Conservation (phyloP, 441 rosid species). For the Lagerstroemia fauriei region DNA sequence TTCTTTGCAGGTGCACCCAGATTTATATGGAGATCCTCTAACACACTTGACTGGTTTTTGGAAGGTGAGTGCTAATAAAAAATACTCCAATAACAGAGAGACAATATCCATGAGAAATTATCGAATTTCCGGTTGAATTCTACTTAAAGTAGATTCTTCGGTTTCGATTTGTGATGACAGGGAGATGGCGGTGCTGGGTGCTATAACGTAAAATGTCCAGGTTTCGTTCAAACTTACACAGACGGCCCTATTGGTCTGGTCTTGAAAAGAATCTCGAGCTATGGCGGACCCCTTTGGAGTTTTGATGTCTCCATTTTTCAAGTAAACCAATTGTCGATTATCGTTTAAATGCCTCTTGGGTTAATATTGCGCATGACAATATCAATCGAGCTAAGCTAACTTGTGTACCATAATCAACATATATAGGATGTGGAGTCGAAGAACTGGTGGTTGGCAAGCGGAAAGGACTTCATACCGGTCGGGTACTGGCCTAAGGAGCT, state of each 20-base stretch:
- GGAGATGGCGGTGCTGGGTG: conserved; percentile 4
- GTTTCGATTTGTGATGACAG: background rate
- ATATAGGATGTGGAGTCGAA: background rate
- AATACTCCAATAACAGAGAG: no score
- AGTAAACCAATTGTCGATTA: no score
- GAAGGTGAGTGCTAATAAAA: no score
- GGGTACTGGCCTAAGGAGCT: conserved; percentile 17
- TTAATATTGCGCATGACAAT: no score
- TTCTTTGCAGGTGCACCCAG: background rate
- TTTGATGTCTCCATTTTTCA: background rate
- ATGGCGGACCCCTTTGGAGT: background rate
- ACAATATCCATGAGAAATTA: no score
- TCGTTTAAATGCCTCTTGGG: no score
- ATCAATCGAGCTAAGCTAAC: no score
- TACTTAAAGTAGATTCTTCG: no score
- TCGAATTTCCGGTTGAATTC: no score
- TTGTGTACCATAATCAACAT: background rate
- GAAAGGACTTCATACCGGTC: background rate
- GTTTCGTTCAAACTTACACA: background rate
- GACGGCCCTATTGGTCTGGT: background rate
- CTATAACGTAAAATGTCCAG: background rate
- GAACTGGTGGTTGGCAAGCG: background rate
- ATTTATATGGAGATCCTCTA: background rate
- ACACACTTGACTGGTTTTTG: background rate
- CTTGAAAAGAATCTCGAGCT: background rate